A percentile compares a stretch with the other conserved stretches of the same genome.
phyloP scores from a whole-genome alignment of 2,329 filamentous ascomycete species.

The Hypoxylon rubiginosum region DNA sequence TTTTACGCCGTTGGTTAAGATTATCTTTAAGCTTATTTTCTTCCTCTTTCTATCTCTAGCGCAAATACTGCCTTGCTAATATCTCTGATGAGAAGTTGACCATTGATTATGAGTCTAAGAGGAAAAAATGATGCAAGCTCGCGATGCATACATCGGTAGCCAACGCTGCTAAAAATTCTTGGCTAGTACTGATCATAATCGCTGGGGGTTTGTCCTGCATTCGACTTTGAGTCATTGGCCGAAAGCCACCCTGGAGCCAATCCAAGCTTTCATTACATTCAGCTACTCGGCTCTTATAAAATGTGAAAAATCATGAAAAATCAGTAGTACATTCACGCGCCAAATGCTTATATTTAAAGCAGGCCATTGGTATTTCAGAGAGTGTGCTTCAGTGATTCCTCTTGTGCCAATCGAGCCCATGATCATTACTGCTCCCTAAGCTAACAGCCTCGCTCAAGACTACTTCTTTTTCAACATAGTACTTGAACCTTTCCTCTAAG shows the following conservation, averaged over 20 bases:
- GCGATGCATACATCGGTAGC: too few relatives aligned
- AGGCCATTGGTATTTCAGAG: background rate
- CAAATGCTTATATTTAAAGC: background rate
- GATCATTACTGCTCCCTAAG: background rate
- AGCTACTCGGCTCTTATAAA: too few relatives aligned
- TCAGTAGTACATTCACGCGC: background rate
- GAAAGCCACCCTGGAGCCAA: conserved; percentile 19
- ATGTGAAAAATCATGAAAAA: background rate
- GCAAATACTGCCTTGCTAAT: background rate
- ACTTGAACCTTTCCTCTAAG: background rate
- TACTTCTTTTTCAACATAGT: background rate
- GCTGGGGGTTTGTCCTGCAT: too few relatives aligned
- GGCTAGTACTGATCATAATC: conserved; percentile 13
- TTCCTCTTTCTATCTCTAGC: background rate
- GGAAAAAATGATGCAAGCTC: too few relatives aligned
- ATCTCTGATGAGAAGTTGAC: background rate
- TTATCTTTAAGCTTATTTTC: too few relatives aligned
- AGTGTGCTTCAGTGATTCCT: background rate
- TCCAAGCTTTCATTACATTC: conserved; percentile 7
- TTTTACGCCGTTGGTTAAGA: too few relatives aligned
- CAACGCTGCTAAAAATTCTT: too few relatives aligned
- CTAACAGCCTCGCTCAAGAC: background rate
- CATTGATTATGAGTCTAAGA: background rate
- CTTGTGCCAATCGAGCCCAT: background rate
- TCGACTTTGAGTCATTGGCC: conserved; percentile 42